Percentiles rank a stretch among this genome's conserved stretches.
Evolutionary conservation across 495 filamentous ascomycete species (phyloP).

Genomic region (Aspergillus nidulans): DNA sequence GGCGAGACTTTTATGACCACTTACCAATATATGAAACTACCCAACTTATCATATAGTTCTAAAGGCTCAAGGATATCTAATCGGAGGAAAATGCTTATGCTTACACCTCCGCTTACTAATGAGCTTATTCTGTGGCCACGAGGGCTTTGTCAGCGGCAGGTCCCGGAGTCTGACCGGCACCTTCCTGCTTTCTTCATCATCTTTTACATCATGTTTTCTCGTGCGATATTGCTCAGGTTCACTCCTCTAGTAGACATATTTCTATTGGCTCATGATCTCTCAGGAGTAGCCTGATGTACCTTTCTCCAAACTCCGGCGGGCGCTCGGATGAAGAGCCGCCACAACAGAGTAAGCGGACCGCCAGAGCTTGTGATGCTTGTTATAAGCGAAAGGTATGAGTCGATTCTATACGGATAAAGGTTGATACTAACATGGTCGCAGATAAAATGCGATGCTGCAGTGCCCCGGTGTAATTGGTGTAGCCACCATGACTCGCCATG

Average conservation of each 20-base stretch:
- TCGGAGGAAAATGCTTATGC: background rate
- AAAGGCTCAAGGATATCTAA: background rate
- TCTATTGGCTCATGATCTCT: background rate
- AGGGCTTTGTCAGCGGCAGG: background rate
- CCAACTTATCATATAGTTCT: background rate
- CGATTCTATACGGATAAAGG: background rate
- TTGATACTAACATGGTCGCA: conserved; percentile 14
- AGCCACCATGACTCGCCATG: conserved; percentile 46
- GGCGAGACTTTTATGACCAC: background rate
- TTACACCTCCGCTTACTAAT: background rate
- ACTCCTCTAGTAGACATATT: background rate
- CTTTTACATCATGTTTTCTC: background rate
- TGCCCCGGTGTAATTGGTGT: conserved; percentile 50
- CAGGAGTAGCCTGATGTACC: conserved; percentile 14
- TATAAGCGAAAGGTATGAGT: conserved; percentile 40
- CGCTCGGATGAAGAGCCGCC: conserved; percentile 18
- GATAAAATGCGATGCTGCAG: conserved; percentile 50
- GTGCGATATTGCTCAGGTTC: background rate
- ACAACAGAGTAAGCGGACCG: conserved; percentile 25
- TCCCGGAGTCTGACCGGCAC: background rate
- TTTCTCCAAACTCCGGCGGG: conserved; percentile 17
- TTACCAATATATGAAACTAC: background rate
- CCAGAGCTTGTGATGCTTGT: conserved; percentile 44
- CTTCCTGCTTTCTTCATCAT: background rate
- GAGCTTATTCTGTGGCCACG: background rate